phyloP scores from a whole-genome alignment of 352 stramenopile species.

The Phytophthora parvispora region DNA sequence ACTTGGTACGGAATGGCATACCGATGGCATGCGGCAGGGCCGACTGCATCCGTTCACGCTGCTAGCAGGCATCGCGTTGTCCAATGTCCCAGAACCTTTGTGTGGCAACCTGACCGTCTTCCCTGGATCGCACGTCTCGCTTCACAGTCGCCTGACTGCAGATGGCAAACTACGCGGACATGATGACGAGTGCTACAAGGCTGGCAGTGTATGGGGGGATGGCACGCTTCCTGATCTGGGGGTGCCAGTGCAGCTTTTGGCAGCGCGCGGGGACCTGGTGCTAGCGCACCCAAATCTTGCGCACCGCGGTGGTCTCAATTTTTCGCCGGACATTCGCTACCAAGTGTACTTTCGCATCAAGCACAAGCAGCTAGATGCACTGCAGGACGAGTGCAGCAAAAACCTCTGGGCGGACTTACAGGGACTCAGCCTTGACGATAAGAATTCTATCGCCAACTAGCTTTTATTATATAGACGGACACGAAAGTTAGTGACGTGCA shows the following conservation, averaged over 20 bases:
- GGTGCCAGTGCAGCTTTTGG: conserved; percentile 66
- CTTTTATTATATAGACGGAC: conserved; percentile 41
- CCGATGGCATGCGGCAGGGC: conserved; percentile 83
- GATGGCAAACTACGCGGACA: conserved; percentile 66
- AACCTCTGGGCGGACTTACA: conserved; percentile 70
- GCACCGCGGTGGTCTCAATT: conserved; percentile 84
- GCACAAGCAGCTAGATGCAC: conserved; percentile 58
- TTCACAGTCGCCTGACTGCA: conserved; percentile 60
- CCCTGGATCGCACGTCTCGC: conserved; percentile 59
- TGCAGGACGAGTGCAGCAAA: conserved; percentile 29
- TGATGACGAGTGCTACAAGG: conserved; percentile 68
- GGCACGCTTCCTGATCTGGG: conserved; percentile 77
- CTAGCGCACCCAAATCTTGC: conserved; percentile 80
- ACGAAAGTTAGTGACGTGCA: conserved; percentile 21
- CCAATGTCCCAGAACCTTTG: conserved; percentile 66
- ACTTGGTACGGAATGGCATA: conserved; percentile 84
- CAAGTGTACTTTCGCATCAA: conserved; percentile 90
- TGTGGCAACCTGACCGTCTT: conserved; percentile 85
- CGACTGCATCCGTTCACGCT: conserved; percentile 78
- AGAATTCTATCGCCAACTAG: conserved; percentile 37
- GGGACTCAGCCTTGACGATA: conserved; percentile 41
- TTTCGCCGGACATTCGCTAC: conserved; percentile 84
- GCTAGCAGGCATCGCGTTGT: conserved; percentile 76
- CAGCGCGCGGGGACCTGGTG: conserved; percentile 68
- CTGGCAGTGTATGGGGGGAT: conserved; percentile 83